These are phyloP conservation scores for Ensete ventricosum DNA, from an alignment of 176 grass and related monocot species.

Conservation along the genomic window DNA sequence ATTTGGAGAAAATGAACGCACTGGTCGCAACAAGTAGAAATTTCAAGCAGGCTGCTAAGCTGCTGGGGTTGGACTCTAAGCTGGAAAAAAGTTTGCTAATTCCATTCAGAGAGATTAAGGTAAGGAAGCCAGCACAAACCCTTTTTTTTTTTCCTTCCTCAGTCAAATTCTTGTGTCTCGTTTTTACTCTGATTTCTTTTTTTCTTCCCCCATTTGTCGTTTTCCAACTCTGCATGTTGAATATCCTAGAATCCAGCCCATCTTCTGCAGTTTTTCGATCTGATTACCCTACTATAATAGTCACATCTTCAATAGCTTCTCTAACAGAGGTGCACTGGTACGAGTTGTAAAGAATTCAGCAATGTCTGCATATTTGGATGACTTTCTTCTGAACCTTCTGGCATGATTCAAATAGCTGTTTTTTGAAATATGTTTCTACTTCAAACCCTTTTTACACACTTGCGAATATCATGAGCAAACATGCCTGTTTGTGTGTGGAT, in stretches of 20 bases:
- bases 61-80: conserved; percentile 17
- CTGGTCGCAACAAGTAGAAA: conserved; percentile 18
- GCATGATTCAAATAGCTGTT: neutral
- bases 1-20: conserved; percentile 4
- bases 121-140: neutral
- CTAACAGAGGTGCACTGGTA: neutral
- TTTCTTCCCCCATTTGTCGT: neutral
- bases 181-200: neutral
- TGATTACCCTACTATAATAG: neutral
- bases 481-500: no score
- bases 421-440: neutral
- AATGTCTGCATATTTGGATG: no score
- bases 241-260: neutral
- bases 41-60: conserved; percentile 21
- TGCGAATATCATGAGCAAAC: neutral
- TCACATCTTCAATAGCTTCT: neutral
- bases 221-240: neutral
- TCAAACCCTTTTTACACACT: neutral
- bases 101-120: conserved; percentile 23
- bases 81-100: conserved; percentile 24
- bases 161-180: neutral
- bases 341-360: no score
- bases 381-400: neutral
- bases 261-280: neutral
- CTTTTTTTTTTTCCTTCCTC: neutral